Base-by-base conservation (phyloP, 257 asterid species). In the Ilex aquifolium region DNA sequence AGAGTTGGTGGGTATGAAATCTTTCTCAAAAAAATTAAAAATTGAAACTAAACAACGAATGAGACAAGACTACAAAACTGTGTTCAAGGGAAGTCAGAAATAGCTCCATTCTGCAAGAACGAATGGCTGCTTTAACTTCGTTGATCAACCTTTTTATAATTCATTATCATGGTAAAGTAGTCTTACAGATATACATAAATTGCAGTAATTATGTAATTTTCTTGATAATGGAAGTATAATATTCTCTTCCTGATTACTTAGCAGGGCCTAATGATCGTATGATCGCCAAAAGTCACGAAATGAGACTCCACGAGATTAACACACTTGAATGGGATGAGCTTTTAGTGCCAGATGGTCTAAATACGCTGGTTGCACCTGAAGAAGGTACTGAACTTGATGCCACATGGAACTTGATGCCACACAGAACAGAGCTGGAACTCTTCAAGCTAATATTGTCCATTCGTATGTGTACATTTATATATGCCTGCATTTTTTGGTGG, bases 311-410 rank as follows among this genome's bases (percentile, higher is more conserved):
- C 60, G 97, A 90, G 74, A 84, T 93, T 65, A 93, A 93, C 76
- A 93, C 97, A 9, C 90, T 93, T 50, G 99, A 93, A 51, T 93
- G 99, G 99, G 99, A 93, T 66, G 99, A 93, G 73, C 99, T 93
- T 80, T 61, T 89, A 79, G 83, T 65, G 65, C 82, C 83, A 31
- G 80, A 75, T 68, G 94, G 83, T 77, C 72, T 91, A 65, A 77
- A 69, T 68, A 80, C 71, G 67, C 66, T 56, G 68, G 74, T 55
- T 56, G 56, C 81, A 73, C 71, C 78, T 36, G 87, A 75, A 69
- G 85, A 79, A 74, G 99, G 97, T 93, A 72, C 58, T 36, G 16
- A 46, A 54, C 65, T 27, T 32, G 13, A 44, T 30, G 50, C 61
- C 14, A 31, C 51, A 50, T n/a, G n/a, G 16, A 46, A 54, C 65